phyloP scores from a whole-genome alignment of 495 filamentous ascomycete genomes.

The Penicillium paxilli region DNA sequence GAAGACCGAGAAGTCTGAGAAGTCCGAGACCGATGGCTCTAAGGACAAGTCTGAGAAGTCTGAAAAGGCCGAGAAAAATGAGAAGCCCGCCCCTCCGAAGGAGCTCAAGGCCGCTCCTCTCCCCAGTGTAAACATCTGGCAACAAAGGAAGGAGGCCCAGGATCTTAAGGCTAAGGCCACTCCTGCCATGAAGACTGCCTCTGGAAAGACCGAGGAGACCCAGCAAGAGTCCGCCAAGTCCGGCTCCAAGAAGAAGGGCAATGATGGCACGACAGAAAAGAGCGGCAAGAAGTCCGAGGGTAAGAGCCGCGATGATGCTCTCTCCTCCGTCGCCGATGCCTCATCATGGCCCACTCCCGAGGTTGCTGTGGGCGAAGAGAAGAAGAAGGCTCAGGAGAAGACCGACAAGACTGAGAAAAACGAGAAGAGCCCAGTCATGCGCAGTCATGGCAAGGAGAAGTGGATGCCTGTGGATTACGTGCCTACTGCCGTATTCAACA shows the following conservation, averaged over 20 bases:
- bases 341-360: slow-evolving; percentile 90
- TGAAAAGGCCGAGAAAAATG: slow-evolving; percentile 50
- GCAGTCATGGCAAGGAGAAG: slow-evolving; percentile 65
- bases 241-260: slow-evolving; percentile 47
- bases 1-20: slow-evolving; percentile 32
- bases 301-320: slow-evolving; percentile 45
- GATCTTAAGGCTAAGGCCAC: slow-evolving; percentile 64
- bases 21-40: slow-evolving; percentile 25
- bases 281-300: slow-evolving; percentile 44
- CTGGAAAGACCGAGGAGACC: slow-evolving; percentile 39
- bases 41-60: slow-evolving; percentile 44
- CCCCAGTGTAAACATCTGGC: slow-evolving; percentile 85
- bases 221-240: slow-evolving; percentile 45
- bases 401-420: slow-evolving; percentile 68
- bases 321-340: slow-evolving; percentile 67
- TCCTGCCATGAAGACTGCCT: slow-evolving; percentile 29
- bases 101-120: slow-evolving; percentile 77
- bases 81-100: slow-evolving; percentile 56
- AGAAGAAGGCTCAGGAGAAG: slow-evolving; percentile 66
- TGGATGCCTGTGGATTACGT: slow-evolving; percentile 74
- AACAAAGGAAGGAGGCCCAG: slow-evolving; percentile 67
- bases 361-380: slow-evolving; percentile 69
- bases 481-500: slow-evolving; percentile 80
- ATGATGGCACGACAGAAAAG: slow-evolving; percentile 33
- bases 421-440: slow-evolving; percentile 53